Evolutionary conservation across 1,139 yeast genomes (phyloP).

Genomic region (Yarrowia galli): DNA sequence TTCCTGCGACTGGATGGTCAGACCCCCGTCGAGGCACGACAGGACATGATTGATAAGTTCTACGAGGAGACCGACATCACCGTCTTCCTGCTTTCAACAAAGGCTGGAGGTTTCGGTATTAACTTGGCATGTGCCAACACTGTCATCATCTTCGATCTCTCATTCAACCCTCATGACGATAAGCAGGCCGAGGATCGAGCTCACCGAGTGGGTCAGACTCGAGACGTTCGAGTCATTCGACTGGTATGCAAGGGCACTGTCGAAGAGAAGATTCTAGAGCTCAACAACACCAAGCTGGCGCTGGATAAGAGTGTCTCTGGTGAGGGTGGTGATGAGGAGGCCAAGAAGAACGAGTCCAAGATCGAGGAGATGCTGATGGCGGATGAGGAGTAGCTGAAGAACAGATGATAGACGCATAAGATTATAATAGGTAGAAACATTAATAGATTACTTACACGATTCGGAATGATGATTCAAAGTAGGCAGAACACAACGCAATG

Average conservation of each 20-base stretch:
- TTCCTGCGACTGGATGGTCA: conserved; percentile 92
- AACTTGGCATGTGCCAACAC: conserved; percentile 94
- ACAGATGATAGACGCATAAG: conserved; percentile 10
- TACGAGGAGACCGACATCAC: conserved; percentile 84
- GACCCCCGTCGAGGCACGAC: conserved; percentile 92
- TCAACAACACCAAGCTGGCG: conserved; percentile 91
- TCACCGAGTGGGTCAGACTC: conserved; percentile 95
- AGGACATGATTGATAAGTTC: conserved; percentile 86
- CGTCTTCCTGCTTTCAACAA: conserved; percentile 85
- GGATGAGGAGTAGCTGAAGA: conserved; percentile 1
- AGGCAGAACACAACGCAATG: neutral
- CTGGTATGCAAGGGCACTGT: conserved; percentile 77
- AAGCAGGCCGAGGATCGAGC: conserved; percentile 99
- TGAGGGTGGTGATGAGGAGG: conserved; percentile 58
- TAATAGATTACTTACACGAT: conserved; percentile 5
- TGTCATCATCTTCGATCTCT: conserved; percentile 89
- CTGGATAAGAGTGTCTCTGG: conserved; percentile 73
- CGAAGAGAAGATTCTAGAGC: conserved; percentile 84
- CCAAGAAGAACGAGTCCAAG: conserved; percentile 57
- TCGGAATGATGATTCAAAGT: no score
- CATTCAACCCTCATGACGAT: conserved; percentile 98
- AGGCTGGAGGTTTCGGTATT: conserved; percentile 98
- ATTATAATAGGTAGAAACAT: neutral
- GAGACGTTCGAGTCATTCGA: conserved; percentile 81
- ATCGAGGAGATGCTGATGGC: conserved; percentile 36